A percentile compares a stretch with the other conserved stretches of the same genome.
Evolutionary conservation across 352 stramenopile species (phyloP).

Genomic region (Pythium oligandrum): DNA sequence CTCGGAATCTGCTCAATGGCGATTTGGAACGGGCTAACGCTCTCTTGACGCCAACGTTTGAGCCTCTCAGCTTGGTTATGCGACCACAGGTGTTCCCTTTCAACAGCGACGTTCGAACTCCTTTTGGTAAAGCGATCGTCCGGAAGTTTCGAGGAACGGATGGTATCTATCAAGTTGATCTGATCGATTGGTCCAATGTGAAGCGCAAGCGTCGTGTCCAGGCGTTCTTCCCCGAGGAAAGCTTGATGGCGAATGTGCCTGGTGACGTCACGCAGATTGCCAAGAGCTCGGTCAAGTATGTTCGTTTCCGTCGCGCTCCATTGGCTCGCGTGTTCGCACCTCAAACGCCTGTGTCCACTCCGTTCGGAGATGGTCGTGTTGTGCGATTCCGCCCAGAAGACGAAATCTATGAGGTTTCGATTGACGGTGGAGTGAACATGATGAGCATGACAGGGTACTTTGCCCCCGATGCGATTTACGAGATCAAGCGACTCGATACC

Average conservation of each 20-base stretch:
- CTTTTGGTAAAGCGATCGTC: constrained; percentile 61
- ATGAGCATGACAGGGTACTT: constrained; percentile 50
- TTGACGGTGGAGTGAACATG: constrained; percentile 30
- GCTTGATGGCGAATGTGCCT: constrained; percentile 31
- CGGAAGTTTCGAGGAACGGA: constrained; percentile 64
- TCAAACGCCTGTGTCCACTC: constrained; percentile 62
- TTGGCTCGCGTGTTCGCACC: constrained; percentile 36
- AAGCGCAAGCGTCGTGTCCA: constrained; percentile 36
- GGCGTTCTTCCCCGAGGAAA: constrained; percentile 58
- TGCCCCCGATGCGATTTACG: constrained; percentile 37
- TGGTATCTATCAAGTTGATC: constrained; percentile 80
- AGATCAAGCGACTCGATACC: constrained; percentile 24
- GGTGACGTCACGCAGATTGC: constrained; percentile 30
- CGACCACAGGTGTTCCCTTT: constrained; percentile 64
- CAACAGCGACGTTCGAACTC: constrained; percentile 54
- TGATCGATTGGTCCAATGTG: constrained; percentile 52
- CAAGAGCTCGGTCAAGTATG: constrained; percentile 48
- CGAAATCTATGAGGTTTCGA: constrained; percentile 63
- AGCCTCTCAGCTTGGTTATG: constrained; percentile 28
- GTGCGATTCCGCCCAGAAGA: constrained; percentile 60
- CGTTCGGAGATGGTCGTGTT: constrained; percentile 70
- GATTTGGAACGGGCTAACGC: constrained; percentile 62
- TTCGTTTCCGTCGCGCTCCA: constrained; percentile 44
- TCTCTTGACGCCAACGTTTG: constrained; percentile 33
- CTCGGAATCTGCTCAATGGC: constrained; percentile 57